Conservation (phyloP, 2,329 filamentous ascomycete genomes). For the Aureobasidium mangrovei region DNA sequence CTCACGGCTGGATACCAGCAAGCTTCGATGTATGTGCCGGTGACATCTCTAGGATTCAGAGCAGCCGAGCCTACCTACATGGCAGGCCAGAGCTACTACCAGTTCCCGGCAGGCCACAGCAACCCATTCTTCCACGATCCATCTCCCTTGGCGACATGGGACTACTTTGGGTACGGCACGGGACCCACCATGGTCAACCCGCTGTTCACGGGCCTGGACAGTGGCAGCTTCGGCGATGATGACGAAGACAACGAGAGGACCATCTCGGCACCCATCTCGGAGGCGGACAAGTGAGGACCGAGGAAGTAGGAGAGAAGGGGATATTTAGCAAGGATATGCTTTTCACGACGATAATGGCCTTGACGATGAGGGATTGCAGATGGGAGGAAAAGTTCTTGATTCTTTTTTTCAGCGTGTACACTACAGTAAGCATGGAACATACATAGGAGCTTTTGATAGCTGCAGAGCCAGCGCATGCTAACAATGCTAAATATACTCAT, state of each 20-base stretch:
- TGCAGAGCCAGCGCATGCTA: neutral
- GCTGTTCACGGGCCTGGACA: slow-evolving; percentile 22
- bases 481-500: slow-evolving; percentile 2
- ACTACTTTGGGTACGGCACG: slow-evolving; percentile 16
- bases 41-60: slow-evolving; percentile 16
- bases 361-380: neutral
- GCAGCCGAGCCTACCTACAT: slow-evolving; percentile 11
- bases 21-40: slow-evolving; percentile 14
- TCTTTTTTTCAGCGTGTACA: slow-evolving; percentile 5
- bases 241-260: slow-evolving; percentile 22
- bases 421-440: neutral
- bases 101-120: slow-evolving; percentile 1
- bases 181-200: slow-evolving; percentile 19
- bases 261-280: slow-evolving; percentile 22
- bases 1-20: slow-evolving; percentile 17
- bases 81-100: slow-evolving; percentile 9
- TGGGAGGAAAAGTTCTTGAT: slow-evolving; percentile 4
- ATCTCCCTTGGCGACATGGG: slow-evolving; percentile 14
- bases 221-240: slow-evolving; percentile 20
- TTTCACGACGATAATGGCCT: slow-evolving; percentile 2
- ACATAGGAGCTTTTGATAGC: slow-evolving; percentile 1
- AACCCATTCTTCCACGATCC: slow-evolving; percentile 12
- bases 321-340: slow-evolving; percentile 9
- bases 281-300: neutral
- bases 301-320: neutral